Evolutionary conservation across 2,329 filamentous ascomycete species (phyloP), one percentile per base, ranked within the genome.

Genomic region (Zasmidium angulare): DNA sequence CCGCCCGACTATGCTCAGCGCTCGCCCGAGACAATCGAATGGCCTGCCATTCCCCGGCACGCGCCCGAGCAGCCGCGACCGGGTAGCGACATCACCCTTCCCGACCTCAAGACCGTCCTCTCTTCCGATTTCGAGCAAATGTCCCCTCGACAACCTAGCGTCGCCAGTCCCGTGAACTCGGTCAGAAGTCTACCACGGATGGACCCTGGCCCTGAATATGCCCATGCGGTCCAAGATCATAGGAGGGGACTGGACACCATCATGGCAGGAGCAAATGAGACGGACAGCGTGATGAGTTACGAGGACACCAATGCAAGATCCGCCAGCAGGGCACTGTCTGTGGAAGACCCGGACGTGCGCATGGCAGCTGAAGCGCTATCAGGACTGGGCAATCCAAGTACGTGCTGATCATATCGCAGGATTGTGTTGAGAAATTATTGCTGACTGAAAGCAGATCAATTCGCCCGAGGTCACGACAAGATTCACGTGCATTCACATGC

Each of bases 281-380:
- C 73, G 6, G 76, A 74, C 22, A 79, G 78, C 63, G 72, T 77
- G 21, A 72, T 75, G 65, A 79, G 77, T 62, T 67, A 69, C 17
- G 75, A 77, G 46, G 74, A 79, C 19, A 70, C 73, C 3, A 63
- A 50, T 2, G 51, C 49, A 46, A 68, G 77, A 50, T 75, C 77
- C 46, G 72, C 73, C 53, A 80, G 78, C 56, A 72, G 74, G n/a
- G 63, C 47, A 7, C 6, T 78, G 36, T 80, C 77, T 46, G 75
- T 80, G 64, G 79, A 81, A 22, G 79, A 81, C 60, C 75, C 77
- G 14, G 76, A 81, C 59, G 79, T 81, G 60, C 73, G 79, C 19
- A 69, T 79, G 52, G 80, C 80, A 4, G 80, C 79, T 20, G 79
- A 82, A 69, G 80, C 80, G 36, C 66, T 82, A 63, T 79, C 77